A percentile compares a stretch with the other conserved stretches of the same genome.
These are phyloP conservation scores for Nephromyces sp. DNA, from an alignment of 169 alveolate species.

Conservation along the genomic window DNA sequence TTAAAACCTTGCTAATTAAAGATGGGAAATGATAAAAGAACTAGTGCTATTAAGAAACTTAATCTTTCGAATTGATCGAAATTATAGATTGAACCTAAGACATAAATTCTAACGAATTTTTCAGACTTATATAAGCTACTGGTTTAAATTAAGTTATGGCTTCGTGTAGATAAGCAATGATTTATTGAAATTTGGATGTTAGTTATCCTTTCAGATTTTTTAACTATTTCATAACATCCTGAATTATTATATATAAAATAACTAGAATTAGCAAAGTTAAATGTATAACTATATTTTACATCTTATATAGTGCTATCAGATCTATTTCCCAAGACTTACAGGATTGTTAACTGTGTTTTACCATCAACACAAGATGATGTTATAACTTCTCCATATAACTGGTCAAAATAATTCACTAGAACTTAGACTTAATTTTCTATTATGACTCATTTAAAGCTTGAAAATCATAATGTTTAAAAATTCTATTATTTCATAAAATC, in stretches of 20 bases:
- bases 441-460: too few relatives aligned
- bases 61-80: too few relatives aligned
- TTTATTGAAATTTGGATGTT: too few relatives aligned
- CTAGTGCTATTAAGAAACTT: constrained; percentile 77
- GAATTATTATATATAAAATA: not conserved
- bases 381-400: constrained; percentile 48
- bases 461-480: too few relatives aligned
- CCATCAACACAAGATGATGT: constrained; percentile 49
- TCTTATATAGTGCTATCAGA: constrained; percentile 30
- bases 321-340: constrained; percentile 25
- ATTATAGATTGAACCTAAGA: too few relatives aligned
- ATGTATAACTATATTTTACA: not conserved
- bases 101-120: too few relatives aligned
- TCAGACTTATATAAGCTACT: too few relatives aligned
- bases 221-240: not conserved
- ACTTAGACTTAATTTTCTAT: too few relatives aligned
- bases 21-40: constrained; percentile 69
- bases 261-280: not conserved
- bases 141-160: too few relatives aligned
- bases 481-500: constrained; percentile 5
- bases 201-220: not conserved
- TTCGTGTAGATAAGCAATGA: too few relatives aligned
- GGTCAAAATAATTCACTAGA: too few relatives aligned
- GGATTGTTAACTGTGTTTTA: constrained; percentile 41
- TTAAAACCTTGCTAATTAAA: not conserved